A percentile compares a stretch with the other conserved stretches of the same genome.
These are phyloP conservation scores for Leccinum longicurvipes DNA, from an alignment of 768 basidiomycete genomes.

Conservation along the genomic window DNA sequence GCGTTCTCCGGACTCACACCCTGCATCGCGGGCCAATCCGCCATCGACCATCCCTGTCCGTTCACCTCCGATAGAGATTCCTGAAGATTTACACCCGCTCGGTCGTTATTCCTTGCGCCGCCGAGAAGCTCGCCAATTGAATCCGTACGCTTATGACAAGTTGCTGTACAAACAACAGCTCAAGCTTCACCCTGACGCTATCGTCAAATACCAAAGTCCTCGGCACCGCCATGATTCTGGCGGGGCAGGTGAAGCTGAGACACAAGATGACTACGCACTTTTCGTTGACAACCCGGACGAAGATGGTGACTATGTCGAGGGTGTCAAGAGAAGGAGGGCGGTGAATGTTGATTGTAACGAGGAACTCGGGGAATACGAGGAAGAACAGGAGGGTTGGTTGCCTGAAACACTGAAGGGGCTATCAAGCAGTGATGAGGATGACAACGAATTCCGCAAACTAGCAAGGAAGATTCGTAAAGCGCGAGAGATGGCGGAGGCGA, in stretches of 20 bases:
- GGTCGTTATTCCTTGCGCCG: constrained; percentile 53
- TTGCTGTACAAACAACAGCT: constrained; percentile 50
- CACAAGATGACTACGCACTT: constrained; percentile 29
- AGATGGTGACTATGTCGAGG: constrained; percentile 28
- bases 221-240: constrained; percentile 25
- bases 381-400: constrained; percentile 20
- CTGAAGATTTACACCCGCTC: constrained; percentile 16
- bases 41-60: background rate
- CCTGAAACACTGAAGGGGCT: constrained; percentile 38
- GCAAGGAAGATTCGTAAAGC: constrained; percentile 34
- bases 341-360: background rate
- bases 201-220: constrained; percentile 49
- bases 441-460: constrained; percentile 30
- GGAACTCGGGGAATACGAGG: background rate
- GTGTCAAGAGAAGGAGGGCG: constrained; percentile 6
- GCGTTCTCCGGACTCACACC: background rate
- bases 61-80: constrained; percentile 8
- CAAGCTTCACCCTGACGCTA: constrained; percentile 59
- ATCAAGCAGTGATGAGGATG: constrained; percentile 43
- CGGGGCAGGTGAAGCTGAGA: constrained; percentile 29
- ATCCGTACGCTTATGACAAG: constrained; percentile 61
- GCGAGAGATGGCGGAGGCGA: constrained; percentile 22
- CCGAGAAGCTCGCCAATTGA: constrained; percentile 53
- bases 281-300: constrained; percentile 19
- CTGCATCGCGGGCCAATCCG: background rate